Base-by-base conservation (phyloP, 2,329 filamentous ascomycete species). In the Chalaropsis thielavioides region DNA sequence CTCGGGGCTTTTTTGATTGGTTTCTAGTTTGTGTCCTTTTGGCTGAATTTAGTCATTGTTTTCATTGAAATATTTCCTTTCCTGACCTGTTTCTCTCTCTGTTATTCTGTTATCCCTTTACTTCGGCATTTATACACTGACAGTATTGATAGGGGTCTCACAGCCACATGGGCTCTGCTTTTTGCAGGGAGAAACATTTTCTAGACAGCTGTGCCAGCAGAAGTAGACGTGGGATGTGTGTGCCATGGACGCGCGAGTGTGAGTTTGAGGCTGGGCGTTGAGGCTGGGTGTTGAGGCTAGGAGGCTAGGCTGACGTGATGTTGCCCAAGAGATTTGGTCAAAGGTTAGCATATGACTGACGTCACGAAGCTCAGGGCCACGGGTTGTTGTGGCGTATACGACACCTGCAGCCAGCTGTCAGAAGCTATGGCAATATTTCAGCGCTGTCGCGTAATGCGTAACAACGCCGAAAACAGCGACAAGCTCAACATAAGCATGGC, bases 161-260 rank as follows among this genome's bases (percentile, higher is more conserved):
- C 54, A 58, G 54, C 54, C 54, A 58, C 54, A 58, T 58, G 54
- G 54, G 54, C 22, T 58, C n/a, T 35, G 24, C 24, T 3, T n/a
- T 58, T 35, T 58, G 54, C 31, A 58, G 54, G 54, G 54, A 58
- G 54, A 58, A 58, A 58, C 54, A 58, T 31, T 58, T 58, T 27
- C 19, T 11, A 58, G 13, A n/a, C 54, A 38, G 22, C 17, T n/a
- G 31, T 58, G 24, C 31, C 13, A 35, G 17, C 13, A 35, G 54
- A 35, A 27, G 11, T 51, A 15, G 10, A 15, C 19, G 22, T 7
- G 22, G 13, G 46, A 51, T 27, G 15, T 38, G 1, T 7, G 35
- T 10, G 35, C 35, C 5, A 38, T 38, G 10, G 35, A 38, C 11
- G 19, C 19, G 46, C 2, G 19, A 51, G 10, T 22, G 46, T 24